phyloP scores from a whole-genome alignment of 2,329 filamentous ascomycete species.

The Exophiala aquamarina region DNA sequence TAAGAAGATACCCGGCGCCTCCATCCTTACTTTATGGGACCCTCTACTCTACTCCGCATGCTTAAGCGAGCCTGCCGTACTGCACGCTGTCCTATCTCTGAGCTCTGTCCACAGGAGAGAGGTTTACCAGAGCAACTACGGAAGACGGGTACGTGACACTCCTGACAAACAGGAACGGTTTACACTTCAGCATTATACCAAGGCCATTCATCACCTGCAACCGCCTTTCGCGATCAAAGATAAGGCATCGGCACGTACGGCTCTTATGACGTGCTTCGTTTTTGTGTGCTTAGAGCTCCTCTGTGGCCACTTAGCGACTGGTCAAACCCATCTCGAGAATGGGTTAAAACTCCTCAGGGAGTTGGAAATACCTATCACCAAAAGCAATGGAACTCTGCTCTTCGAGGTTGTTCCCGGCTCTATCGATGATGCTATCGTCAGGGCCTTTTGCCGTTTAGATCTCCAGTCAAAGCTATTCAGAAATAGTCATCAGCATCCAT shows the following conservation, averaged over 20 bases:
- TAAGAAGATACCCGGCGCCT: constrained; percentile 38
- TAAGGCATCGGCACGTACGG: constrained; percentile 34
- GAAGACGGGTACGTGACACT: not conserved
- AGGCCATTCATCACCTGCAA: constrained; percentile 39
- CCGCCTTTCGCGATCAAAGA: constrained; percentile 27
- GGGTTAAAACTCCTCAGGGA: constrained; percentile 28
- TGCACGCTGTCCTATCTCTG: constrained; percentile 44
- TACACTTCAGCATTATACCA: constrained; percentile 41
- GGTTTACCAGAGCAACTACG: not conserved
- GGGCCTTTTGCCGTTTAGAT: too few species aligned
- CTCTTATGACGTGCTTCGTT: constrained; percentile 42
- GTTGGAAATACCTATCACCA: too few species aligned
- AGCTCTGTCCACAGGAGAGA: constrained; percentile 35
- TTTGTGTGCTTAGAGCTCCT: constrained; percentile 45
- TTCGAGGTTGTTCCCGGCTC: too few species aligned
- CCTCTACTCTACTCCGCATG: constrained; percentile 41
- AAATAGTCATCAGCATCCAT: too few species aligned
- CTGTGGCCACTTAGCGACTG: constrained; percentile 33
- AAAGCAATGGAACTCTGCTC: too few species aligned
- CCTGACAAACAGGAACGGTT: constrained; percentile 24
- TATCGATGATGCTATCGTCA: too few species aligned
- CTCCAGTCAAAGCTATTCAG: too few species aligned
- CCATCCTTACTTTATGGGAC: constrained; percentile 40
- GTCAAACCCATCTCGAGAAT: constrained; percentile 33
- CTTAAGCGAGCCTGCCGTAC: constrained; percentile 39